phyloP scores from a whole-genome alignment of 2,329 filamentous ascomycete species.

The Calonectria hongkongensis region DNA sequence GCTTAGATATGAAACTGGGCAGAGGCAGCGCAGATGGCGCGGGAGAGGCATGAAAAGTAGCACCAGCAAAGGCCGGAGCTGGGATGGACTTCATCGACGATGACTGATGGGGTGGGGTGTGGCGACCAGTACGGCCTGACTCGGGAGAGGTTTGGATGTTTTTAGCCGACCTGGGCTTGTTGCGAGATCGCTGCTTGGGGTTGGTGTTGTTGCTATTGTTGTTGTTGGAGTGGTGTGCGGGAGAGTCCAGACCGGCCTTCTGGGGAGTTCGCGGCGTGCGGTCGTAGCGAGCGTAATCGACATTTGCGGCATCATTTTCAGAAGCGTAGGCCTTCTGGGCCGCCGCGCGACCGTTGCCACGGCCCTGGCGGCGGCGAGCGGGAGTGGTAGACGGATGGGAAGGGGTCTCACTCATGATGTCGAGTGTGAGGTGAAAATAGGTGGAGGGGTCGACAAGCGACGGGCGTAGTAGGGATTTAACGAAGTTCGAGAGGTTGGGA shows the following conservation, averaged over 20 bases:
- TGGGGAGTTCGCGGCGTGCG: constrained; percentile 68
- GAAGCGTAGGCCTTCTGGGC: constrained; percentile 75
- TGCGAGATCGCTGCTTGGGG: constrained; percentile 57
- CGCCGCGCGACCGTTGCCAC: constrained; percentile 63
- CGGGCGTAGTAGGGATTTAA: constrained; percentile 21
- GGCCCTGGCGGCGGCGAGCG: constrained; percentile 63
- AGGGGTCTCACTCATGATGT: constrained; percentile 59
- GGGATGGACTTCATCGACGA: constrained; percentile 66
- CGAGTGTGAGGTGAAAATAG: constrained; percentile 30
- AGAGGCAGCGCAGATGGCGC: constrained; percentile 93
- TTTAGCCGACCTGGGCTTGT: constrained; percentile 58
- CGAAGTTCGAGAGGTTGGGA: constrained; percentile 28
- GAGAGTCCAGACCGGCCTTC: constrained; percentile 63
- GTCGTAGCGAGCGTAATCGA: constrained; percentile 59
- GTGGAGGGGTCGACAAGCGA: constrained; percentile 28
- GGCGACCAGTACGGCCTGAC: constrained; percentile 62
- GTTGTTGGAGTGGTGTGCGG: constrained; percentile 56
- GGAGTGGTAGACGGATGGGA: constrained; percentile 60
- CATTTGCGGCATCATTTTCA: constrained; percentile 69
- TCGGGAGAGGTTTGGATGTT: constrained; percentile 64
- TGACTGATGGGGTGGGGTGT: constrained; percentile 65
- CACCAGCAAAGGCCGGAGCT: constrained; percentile 86
- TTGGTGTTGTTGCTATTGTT: constrained; percentile 50
- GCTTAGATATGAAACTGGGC: constrained; percentile 88
- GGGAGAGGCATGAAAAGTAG: constrained; percentile 95